Conservation (phyloP, 1,139 yeast species). For the Geotrichum carabidarum region DNA sequence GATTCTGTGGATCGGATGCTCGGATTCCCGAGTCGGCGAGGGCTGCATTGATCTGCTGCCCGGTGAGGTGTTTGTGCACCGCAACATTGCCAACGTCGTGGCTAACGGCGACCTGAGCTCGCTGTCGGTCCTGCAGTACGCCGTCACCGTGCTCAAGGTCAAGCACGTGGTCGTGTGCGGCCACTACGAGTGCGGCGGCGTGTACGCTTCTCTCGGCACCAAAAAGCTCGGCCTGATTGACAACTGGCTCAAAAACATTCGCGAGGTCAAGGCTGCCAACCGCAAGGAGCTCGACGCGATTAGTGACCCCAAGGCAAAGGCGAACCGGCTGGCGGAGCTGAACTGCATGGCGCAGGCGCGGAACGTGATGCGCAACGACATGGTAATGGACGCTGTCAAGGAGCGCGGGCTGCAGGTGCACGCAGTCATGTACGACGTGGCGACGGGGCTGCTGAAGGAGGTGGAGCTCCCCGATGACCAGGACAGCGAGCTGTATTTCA, state of each 20-base stretch:
- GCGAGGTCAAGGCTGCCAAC: conserved; percentile 63
- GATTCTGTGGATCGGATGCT: conserved; percentile 93
- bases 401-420: conserved; percentile 76
- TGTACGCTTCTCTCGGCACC: conserved; percentile 75
- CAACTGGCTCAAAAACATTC: conserved; percentile 68
- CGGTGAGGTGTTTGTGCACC: conserved; percentile 90
- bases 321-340: conserved; percentile 66
- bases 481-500: conserved; percentile 25
- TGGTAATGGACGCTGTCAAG: conserved; percentile 66
- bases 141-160: conserved; percentile 81
- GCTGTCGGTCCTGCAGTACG: conserved; percentile 83
- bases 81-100: conserved; percentile 85
- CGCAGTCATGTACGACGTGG: conserved; percentile 85
- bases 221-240: conserved; percentile 67
- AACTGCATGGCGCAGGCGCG: conserved; percentile 63
- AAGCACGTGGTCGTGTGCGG: conserved; percentile 86
- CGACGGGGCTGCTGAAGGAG: conserved; percentile 58
- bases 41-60: conserved; percentile 69
- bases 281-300: conserved; percentile 38
- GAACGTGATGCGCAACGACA: conserved; percentile 60
- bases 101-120: conserved; percentile 67
- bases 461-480: conserved; percentile 39
- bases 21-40: conserved; percentile 90
- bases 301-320: conserved; percentile 45
- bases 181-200: conserved; percentile 97